Evolutionary conservation across 768 basidiomycete genomes (phyloP).

Genomic region (Jaapia argillacea): DNA sequence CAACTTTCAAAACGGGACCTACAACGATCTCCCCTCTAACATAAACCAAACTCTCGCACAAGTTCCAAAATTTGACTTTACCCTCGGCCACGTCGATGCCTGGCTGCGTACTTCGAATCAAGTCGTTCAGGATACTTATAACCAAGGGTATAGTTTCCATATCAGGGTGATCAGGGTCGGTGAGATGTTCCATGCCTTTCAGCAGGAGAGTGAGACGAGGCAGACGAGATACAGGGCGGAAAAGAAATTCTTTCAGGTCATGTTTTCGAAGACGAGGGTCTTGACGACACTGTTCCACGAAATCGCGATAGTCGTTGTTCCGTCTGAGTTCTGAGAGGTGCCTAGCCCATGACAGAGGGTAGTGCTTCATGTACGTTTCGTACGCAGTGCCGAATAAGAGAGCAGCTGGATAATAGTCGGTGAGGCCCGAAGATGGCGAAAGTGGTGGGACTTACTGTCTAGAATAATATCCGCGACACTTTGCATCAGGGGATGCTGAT

Average conservation of each 20-base stretch:
- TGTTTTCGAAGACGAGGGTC: conserved; percentile 65
- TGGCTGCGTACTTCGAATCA: conserved; percentile 79
- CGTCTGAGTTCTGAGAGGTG: conserved; percentile 68
- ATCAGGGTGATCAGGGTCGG: conserved; percentile 69
- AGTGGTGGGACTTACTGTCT: conserved; percentile 41
- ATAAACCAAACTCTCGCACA: conserved; percentile 67
- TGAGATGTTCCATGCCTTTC: conserved; percentile 57
- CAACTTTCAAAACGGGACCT: conserved; percentile 16
- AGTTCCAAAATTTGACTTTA: conserved; percentile 80
- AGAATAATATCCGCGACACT: conserved; percentile 82
- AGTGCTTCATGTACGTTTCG: conserved; percentile 80
- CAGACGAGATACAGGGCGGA: conserved; percentile 81
- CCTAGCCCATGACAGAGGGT: conserved; percentile 74
- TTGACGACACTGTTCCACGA: conserved; percentile 49
- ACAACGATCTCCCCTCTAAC: conserved; percentile 79
- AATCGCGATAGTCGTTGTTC: conserved; percentile 58
- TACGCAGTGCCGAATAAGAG: conserved; percentile 52
- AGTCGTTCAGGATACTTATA: conserved; percentile 53
- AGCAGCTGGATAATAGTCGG: conserved; percentile 12
- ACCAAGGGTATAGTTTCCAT: conserved; percentile 67
- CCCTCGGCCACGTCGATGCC: conserved; percentile 87
- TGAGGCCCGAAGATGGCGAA: conserved; percentile 2
- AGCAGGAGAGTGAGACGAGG: conserved; percentile 71
- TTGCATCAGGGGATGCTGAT: conserved; percentile 77
- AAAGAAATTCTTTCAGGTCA: conserved; percentile 74